These are phyloP conservation scores for Clavispora santaluciae DNA, from an alignment of 805 yeast species.

Conservation along the genomic window DNA sequence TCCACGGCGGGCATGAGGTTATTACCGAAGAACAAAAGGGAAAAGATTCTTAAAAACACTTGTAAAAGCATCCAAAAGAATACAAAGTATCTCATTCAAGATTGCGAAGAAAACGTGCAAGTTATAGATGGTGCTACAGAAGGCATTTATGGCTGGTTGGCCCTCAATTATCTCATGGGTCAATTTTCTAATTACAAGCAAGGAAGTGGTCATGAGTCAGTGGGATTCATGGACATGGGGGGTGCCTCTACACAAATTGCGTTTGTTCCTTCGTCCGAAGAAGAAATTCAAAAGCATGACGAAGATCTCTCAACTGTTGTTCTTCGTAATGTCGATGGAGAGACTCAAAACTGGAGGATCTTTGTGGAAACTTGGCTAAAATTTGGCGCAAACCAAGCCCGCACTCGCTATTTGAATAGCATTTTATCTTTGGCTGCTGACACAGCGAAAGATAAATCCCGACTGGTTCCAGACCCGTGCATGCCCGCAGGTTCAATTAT, in stretches of 20 bases:
- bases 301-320: constrained; percentile 70
- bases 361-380: constrained; percentile 97
- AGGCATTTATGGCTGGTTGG: constrained; percentile 95
- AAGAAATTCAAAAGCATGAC: constrained; percentile 58
- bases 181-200: constrained; percentile 44
- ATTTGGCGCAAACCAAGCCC: constrained; percentile 94
- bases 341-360: constrained; percentile 69
- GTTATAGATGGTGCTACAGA: constrained; percentile 93
- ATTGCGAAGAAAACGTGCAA: constrained; percentile 69
- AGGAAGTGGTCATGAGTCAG: constrained; percentile 48
- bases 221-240: constrained; percentile 98
- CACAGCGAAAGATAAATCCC: constrained; percentile 4
- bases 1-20: constrained; percentile 98
- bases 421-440: constrained; percentile 34
- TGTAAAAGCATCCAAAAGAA: constrained; percentile 54
- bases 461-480: constrained; percentile 62
- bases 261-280: constrained; percentile 67
- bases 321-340: constrained; percentile 68
- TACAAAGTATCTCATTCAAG: constrained; percentile 50
- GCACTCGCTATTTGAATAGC: constrained; percentile 62
- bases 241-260: constrained; percentile 98
- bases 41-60: constrained; percentile 50
- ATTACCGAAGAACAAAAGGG: constrained; percentile 50
- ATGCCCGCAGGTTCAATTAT: constrained; percentile 59
- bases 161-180: constrained; percentile 77